Evolutionary conservation across 2,329 filamentous ascomycete genomes (phyloP).

Genomic region (Periconia digitata): DNA sequence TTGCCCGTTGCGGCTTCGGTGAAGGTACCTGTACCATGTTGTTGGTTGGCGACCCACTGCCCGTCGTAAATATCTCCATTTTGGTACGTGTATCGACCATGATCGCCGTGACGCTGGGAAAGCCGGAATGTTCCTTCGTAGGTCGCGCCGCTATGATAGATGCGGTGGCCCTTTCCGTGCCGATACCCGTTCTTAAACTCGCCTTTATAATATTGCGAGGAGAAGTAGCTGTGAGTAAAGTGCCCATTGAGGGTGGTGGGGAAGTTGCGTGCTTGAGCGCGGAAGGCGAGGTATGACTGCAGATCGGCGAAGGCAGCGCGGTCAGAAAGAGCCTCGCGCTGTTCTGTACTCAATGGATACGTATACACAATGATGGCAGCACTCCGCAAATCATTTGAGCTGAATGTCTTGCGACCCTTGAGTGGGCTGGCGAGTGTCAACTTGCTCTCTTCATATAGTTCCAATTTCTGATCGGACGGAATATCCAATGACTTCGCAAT

Average conservation of each 20-base stretch:
- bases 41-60: slow-evolving; percentile 64
- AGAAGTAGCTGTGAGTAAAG: slow-evolving; percentile 57
- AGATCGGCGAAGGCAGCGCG: slow-evolving; percentile 39
- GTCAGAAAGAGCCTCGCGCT: slow-evolving; percentile 30
- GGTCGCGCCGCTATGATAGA: slow-evolving; percentile 56
- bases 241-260: slow-evolving; percentile 46
- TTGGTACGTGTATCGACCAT: slow-evolving; percentile 60
- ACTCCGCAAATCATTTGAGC: slow-evolving; percentile 33
- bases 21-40: slow-evolving; percentile 61
- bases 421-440: slow-evolving; percentile 27
- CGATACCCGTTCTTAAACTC: slow-evolving; percentile 48
- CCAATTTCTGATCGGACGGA: slow-evolving; percentile 43
- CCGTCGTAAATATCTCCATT: slow-evolving; percentile 65
- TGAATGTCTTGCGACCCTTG: slow-evolving; percentile 36
- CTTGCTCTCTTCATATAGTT: slow-evolving; percentile 54
- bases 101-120: slow-evolving; percentile 53
- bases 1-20: slow-evolving; percentile 60
- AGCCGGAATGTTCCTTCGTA: slow-evolving; percentile 60
- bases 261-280: slow-evolving; percentile 45
- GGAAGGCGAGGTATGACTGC: slow-evolving; percentile 48
- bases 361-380: slow-evolving; percentile 37
- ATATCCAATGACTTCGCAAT: slow-evolving; percentile 31
- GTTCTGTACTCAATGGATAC: slow-evolving; percentile 27
- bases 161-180: slow-evolving; percentile 58
- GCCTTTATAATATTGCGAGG: slow-evolving; percentile 59